A percentile compares a stretch with the other conserved stretches of the same genome.
phyloP scores from a whole-genome alignment of 768 basidiomycete genomes.

The Agrocybe chaxingu region DNA sequence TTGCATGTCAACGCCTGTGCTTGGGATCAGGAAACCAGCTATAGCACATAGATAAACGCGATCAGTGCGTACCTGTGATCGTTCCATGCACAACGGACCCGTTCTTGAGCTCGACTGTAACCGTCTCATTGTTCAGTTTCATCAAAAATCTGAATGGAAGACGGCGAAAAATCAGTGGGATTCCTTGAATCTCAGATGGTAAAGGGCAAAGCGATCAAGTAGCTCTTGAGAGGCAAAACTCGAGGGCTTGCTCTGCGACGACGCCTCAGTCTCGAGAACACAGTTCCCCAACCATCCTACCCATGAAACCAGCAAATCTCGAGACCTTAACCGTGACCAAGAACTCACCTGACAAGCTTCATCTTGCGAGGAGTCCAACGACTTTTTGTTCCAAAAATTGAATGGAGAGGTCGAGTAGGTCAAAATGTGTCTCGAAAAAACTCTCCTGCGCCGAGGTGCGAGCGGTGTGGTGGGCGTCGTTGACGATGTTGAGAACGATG shows the following conservation, averaged over 20 bases:
- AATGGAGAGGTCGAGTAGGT: neutral
- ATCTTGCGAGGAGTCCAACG: slow-evolving; percentile 31
- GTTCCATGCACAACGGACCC: slow-evolving; percentile 94
- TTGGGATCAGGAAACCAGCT: neutral
- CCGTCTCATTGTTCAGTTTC: slow-evolving; percentile 99
- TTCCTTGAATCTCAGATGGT: neutral
- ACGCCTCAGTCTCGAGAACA: neutral
- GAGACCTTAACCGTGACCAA: slow-evolving; percentile 8
- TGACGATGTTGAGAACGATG: slow-evolving; percentile 11
- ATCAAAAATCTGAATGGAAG: slow-evolving; percentile 78
- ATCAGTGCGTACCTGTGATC: slow-evolving; percentile 74
- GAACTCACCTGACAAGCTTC: slow-evolving; percentile 79
- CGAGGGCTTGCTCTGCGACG: too few species aligned
- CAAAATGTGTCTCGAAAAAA: neutral
- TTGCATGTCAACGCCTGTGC: slow-evolving; percentile 92
- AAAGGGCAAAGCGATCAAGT: neutral
- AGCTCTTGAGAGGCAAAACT: too few species aligned
- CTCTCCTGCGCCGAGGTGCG: neutral
- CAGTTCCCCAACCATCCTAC: neutral
- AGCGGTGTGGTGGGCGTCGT: slow-evolving; percentile 11
- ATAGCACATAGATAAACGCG: slow-evolving; percentile 1
- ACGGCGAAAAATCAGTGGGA: slow-evolving; percentile 3
- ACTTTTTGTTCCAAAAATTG: neutral
- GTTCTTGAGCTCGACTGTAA: slow-evolving; percentile 97
- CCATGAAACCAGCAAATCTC: neutral